Conservation (phyloP, 768 basidiomycete genomes). For the Tricholoma matsutake region DNA sequence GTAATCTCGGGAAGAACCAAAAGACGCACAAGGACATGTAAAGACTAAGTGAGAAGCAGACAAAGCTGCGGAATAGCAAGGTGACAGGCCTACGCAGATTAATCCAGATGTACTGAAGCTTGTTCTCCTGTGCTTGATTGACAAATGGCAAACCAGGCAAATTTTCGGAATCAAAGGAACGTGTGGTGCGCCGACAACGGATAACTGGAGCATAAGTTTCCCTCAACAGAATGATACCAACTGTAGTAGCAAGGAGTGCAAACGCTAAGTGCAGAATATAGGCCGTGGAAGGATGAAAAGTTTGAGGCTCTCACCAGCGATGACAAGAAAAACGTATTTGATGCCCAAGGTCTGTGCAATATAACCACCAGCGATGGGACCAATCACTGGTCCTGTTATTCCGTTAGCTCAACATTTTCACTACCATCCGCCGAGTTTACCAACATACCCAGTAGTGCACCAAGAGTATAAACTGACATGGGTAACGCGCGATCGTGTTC, state of each 20-base stretch:
- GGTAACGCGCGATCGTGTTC: slow-evolving; percentile 52
- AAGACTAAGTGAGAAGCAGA: slow-evolving; percentile 68
- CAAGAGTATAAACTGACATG: slow-evolving; percentile 66
- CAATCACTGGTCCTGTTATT: slow-evolving; percentile 45
- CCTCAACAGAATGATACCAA: slow-evolving; percentile 57
- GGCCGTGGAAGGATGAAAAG: background rate
- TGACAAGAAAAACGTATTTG: background rate
- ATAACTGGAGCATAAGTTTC: slow-evolving; percentile 79
- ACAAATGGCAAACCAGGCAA: slow-evolving; percentile 23
- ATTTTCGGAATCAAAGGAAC: slow-evolving; percentile 44
- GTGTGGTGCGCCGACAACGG: slow-evolving; percentile 41
- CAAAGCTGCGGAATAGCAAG: slow-evolving; percentile 56
- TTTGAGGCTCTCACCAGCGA: background rate
- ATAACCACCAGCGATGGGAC: slow-evolving; percentile 34
- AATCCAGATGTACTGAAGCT: slow-evolving; percentile 47
- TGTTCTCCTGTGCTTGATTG: slow-evolving; percentile 27
- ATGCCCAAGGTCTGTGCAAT: background rate
- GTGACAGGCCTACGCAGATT: slow-evolving; percentile 60
- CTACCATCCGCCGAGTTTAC: background rate
- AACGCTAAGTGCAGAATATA: slow-evolving; percentile 19
- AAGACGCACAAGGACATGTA: slow-evolving; percentile 64
- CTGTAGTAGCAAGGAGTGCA: slow-evolving; percentile 37
- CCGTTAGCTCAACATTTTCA: slow-evolving; percentile 9
- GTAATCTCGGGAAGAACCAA: background rate
- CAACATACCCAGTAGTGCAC: slow-evolving; percentile 53